phyloP scores from a whole-genome alignment of 768 basidiomycete species.

The Sarcodon aspratus region DNA sequence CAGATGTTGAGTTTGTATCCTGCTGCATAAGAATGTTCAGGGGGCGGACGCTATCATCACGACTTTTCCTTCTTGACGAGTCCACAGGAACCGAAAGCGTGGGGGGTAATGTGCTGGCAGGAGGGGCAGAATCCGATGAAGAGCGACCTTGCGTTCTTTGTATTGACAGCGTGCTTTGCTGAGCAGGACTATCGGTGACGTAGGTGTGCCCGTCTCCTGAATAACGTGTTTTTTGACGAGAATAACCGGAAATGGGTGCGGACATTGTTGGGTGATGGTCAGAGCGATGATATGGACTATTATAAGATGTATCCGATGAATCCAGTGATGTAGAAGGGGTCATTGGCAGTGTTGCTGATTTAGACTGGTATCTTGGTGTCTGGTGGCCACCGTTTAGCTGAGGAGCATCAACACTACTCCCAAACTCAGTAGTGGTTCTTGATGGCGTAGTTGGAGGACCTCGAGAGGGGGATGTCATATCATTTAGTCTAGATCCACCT shows the following conservation, averaged over 20 bases:
- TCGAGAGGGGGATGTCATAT: background rate
- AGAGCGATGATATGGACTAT: background rate
- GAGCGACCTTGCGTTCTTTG: background rate
- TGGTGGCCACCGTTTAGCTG: background rate
- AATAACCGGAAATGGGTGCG: background rate
- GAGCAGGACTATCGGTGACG: background rate
- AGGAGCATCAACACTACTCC: background rate
- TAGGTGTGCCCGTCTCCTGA: background rate
- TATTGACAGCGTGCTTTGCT: background rate
- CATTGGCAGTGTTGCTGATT: no score
- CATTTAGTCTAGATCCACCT: background rate
- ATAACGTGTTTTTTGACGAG: background rate
- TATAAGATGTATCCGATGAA: no score
- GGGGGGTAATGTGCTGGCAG: conserved; percentile 1
- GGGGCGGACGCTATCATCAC: conserved; percentile 31
- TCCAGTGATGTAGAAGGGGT: no score
- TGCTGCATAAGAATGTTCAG: conserved; percentile 21
- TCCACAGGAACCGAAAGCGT: conserved; percentile 10
- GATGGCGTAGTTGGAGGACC: background rate
- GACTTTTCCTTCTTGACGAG: conserved; percentile 27
- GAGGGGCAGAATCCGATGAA: background rate
- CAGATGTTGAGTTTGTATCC: conserved; percentile 1
- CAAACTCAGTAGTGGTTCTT: background rate
- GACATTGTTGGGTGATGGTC: background rate
- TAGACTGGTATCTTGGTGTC: background rate